phyloP scores from a whole-genome alignment of 129 eudicot genomes.

The Erigeron canadensis region DNA sequence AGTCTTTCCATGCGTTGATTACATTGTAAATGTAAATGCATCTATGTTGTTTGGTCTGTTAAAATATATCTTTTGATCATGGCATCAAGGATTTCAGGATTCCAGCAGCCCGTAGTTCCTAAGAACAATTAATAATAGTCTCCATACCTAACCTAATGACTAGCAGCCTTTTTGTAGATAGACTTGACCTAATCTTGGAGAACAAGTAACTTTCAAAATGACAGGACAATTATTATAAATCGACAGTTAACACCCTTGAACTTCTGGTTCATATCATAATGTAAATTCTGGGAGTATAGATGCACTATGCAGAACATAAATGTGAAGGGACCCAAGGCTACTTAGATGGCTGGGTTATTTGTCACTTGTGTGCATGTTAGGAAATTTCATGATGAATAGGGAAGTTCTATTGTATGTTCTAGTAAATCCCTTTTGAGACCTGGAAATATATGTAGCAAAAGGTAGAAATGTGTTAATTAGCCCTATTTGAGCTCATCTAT shows the following conservation, averaged over 20 bases:
- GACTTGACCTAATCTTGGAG: too few relatives aligned
- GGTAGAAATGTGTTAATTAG: not conserved
- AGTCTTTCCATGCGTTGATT: not conserved
- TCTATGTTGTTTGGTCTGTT: constrained; percentile 1
- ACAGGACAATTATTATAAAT: too few relatives aligned
- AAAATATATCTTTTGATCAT: not conserved
- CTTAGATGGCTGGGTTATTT: not conserved
- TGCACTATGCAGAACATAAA: not conserved
- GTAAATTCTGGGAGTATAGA: not conserved
- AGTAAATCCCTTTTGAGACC: not conserved
- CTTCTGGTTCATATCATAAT: too few relatives aligned
- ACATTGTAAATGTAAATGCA: constrained; percentile 8
- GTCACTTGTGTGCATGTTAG: not conserved
- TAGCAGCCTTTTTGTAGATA: too few relatives aligned
- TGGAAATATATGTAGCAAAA: not conserved
- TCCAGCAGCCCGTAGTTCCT: too few relatives aligned
- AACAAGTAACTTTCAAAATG: too few relatives aligned
- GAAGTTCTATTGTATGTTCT: not conserved
- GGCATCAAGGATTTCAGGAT: not conserved
- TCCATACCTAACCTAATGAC: too few relatives aligned
- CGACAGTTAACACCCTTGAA: too few relatives aligned
- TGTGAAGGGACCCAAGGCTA: constrained; percentile 2
- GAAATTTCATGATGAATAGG: not conserved
- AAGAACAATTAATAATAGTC: too few relatives aligned
- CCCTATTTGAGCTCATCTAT: not conserved